These are phyloP conservation scores for Trypanosoma cruzi DNA, from an alignment of 208 protist species.

Conservation along the genomic window DNA sequence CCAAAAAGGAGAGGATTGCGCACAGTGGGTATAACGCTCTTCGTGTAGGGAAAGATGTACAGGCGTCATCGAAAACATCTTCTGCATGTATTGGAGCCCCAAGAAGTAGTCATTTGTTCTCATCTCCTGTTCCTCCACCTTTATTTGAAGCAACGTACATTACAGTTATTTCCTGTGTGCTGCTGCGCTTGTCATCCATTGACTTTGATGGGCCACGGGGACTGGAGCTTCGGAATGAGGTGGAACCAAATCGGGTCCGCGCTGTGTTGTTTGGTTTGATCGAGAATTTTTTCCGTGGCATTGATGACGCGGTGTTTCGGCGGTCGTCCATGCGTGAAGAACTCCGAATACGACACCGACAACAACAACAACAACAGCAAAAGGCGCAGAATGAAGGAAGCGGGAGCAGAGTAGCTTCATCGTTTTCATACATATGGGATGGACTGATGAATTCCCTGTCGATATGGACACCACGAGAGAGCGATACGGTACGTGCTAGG, in stretches of 20 bases:
- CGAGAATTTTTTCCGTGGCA: not conserved
- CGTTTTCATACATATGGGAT: not conserved
- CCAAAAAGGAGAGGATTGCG: too few species aligned
- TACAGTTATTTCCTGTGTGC: not conserved
- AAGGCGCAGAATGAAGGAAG: not conserved
- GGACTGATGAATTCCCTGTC: not conserved
- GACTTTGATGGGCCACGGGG: too few species aligned
- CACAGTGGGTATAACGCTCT: too few species aligned
- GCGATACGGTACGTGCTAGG: not conserved
- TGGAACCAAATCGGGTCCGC: not conserved
- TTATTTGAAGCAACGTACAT: not conserved
- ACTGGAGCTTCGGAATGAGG: not conserved
- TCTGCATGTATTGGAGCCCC: not conserved
- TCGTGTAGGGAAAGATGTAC: too few species aligned
- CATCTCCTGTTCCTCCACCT: conserved; percentile 1
- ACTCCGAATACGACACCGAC: conserved; percentile 9
- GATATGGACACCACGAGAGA: conserved; percentile 1
- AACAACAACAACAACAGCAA: not conserved
- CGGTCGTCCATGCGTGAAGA: conserved; percentile 14
- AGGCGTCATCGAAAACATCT: too few species aligned
- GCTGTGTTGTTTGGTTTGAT: conserved; percentile 16
- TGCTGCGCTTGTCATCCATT: not conserved
- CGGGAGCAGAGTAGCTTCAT: not conserved
- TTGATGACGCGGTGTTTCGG: conserved; percentile 10
- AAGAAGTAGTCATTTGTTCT: not conserved